Evolutionary conservation across 306 rosid species (phyloP).

Genomic region (Ochetophila trinervis): DNA sequence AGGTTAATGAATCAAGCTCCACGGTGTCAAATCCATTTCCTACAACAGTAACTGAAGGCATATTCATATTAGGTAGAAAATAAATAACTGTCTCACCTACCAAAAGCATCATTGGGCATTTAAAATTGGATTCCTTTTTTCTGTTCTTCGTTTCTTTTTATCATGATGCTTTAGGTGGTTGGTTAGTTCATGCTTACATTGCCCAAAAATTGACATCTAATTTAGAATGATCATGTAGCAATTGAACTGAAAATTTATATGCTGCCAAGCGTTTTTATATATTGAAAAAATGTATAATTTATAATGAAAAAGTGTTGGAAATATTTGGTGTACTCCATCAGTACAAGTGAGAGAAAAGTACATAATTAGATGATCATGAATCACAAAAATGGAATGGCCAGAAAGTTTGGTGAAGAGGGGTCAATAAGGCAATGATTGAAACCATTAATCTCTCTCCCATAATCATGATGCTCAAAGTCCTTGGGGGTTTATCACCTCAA

Average conservation of each 20-base stretch:
- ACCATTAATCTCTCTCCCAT: slow-evolving; percentile 3
- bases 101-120: not conserved
- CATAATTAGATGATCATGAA: not conserved
- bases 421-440: not conserved
- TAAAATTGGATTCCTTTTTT: slow-evolving; percentile 3
- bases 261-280: not conserved
- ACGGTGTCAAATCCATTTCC: too few species aligned
- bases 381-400: not conserved
- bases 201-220: not conserved
- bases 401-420: slow-evolving; percentile 11
- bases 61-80: not conserved
- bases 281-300: too few species aligned
- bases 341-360: too few species aligned
- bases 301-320: too few species aligned
- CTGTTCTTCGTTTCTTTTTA: not conserved
- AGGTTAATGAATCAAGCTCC: too few species aligned
- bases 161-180: slow-evolving; percentile 14
- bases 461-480: slow-evolving; percentile 9
- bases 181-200: slow-evolving; percentile 23
- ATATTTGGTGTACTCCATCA: too few species aligned
- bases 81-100: not conserved
- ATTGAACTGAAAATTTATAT: not conserved
- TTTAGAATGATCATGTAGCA: not conserved
- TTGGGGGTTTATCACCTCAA: slow-evolving; percentile 3
- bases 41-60: too few species aligned